phyloP scores from a whole-genome alignment of 225 moss, liverwort and hornwort species.

The Climacium dendroides region DNA sequence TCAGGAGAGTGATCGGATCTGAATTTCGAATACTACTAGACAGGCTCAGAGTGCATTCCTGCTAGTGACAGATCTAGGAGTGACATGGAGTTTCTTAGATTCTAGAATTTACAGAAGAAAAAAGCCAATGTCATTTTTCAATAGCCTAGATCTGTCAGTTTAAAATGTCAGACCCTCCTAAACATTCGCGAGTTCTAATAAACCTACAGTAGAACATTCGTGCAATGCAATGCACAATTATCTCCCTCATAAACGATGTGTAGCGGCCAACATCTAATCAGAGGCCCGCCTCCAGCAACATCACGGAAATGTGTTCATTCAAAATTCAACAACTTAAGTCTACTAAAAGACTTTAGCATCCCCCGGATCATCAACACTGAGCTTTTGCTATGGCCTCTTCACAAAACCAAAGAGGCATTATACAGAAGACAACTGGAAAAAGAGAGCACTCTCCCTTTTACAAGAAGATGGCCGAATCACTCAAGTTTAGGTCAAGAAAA shows the following conservation, averaged over 20 bases:
- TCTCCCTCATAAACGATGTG: background rate
- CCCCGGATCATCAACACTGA: background rate
- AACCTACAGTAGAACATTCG: background rate
- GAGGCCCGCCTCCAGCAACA: background rate
- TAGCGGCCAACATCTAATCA: background rate
- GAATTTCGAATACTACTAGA: background rate
- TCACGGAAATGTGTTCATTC: background rate
- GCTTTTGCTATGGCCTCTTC: background rate
- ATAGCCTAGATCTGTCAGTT: background rate
- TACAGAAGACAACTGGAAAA: background rate
- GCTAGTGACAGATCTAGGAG: background rate
- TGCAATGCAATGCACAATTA: background rate
- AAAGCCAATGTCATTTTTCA: background rate
- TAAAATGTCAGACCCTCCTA: background rate
- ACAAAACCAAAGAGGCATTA: background rate
- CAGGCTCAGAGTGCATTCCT: background rate
- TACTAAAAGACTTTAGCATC: background rate
- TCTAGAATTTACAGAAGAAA: background rate
- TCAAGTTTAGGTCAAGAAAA: background rate
- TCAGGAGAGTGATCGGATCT: background rate
- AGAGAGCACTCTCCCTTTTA: background rate
- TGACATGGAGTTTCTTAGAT: background rate
- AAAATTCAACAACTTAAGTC: background rate
- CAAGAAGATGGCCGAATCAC: background rate
- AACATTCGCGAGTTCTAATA: background rate